These are phyloP conservation scores for Lentinula sp. DNA, from an alignment of 768 basidiomycete species.

Conservation along the genomic window DNA sequence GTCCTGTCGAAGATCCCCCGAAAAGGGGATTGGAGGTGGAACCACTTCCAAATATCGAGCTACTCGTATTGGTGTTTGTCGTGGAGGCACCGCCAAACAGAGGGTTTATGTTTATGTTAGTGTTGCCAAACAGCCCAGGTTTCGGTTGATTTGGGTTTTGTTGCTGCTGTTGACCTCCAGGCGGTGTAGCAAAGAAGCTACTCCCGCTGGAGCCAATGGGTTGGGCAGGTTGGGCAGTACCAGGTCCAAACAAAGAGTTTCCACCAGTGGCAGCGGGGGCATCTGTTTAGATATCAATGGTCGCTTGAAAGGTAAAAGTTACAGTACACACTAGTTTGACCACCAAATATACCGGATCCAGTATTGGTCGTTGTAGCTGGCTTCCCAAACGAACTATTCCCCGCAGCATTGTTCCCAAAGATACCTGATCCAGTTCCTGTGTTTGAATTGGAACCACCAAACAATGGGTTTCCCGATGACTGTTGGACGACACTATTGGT, in stretches of 20 bases:
- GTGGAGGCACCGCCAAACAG: slow-evolving; percentile 8
- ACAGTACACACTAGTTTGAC: slow-evolving; percentile 7
- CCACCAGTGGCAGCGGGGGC: slow-evolving; percentile 13
- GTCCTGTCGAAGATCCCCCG: slow-evolving; percentile 8
- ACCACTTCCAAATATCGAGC: slow-evolving; percentile 24
- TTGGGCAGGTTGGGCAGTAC: slow-evolving; percentile 6
- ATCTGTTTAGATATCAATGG: slow-evolving; percentile 18
- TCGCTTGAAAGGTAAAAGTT: slow-evolving; percentile 3
- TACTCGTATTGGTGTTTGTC: not conserved
- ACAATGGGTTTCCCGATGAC: not conserved
- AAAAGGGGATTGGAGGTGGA: slow-evolving; percentile 16
- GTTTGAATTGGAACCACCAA: slow-evolving; percentile 1
- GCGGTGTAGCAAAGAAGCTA: slow-evolving; percentile 7
- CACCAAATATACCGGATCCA: slow-evolving; percentile 25
- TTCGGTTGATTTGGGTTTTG: slow-evolving; percentile 8
- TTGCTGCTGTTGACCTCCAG: slow-evolving; percentile 12
- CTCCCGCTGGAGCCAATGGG: slow-evolving; percentile 10
- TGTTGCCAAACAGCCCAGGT: slow-evolving; percentile 9
- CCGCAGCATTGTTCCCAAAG: slow-evolving; percentile 12
- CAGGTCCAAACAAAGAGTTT: slow-evolving; percentile 17
- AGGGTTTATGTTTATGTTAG: slow-evolving; percentile 13
- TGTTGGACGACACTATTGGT: not conserved
- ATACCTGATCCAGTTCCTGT: slow-evolving; percentile 5
- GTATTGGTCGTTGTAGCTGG: slow-evolving; percentile 15
- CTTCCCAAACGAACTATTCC: slow-evolving; percentile 21